These are phyloP conservation scores for Cinnamomum micranthum DNA, from an alignment of 164 flowering plant genomes.

Conservation along the genomic window DNA sequence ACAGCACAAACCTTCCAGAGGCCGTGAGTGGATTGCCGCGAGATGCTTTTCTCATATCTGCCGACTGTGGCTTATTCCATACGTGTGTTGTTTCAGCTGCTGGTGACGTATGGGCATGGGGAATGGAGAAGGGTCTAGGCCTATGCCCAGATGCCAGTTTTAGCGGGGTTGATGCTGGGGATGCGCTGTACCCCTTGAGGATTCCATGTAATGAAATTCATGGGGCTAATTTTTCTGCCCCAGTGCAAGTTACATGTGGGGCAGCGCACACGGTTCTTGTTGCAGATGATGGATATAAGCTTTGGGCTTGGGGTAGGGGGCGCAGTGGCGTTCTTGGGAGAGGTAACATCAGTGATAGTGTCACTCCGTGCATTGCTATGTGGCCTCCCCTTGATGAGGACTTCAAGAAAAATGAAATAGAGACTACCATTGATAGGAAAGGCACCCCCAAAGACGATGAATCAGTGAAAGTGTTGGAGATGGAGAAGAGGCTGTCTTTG, in stretches of 20 bases:
- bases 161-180: conserved; percentile 64
- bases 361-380: conserved; percentile 43
- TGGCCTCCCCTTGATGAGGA: conserved; percentile 72
- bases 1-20: conserved; percentile 42
- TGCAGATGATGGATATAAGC: conserved; percentile 50
- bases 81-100: conserved; percentile 71
- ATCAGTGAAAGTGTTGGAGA: conserved; percentile 25
- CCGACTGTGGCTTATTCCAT: conserved; percentile 88
- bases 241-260: conserved; percentile 81
- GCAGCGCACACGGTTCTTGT: conserved; percentile 87
- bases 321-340: conserved; percentile 79
- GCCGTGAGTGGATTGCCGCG: conserved; percentile 56
- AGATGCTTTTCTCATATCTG: conserved; percentile 43
- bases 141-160: conserved; percentile 77
- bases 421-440: background rate
- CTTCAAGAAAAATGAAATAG: conserved; percentile 29
- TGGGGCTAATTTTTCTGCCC: conserved; percentile 45
- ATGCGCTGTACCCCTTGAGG: conserved; percentile 56
- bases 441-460: conserved; percentile 15
- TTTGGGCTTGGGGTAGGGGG: conserved; percentile 95
- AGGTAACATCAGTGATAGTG: conserved; percentile 49
- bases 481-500: conserved; percentile 35
- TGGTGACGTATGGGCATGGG: conserved; percentile 96
- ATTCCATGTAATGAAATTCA: conserved; percentile 27
- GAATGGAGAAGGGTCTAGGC: conserved; percentile 94